Evolutionary conservation across 305 asterid species (phyloP).

Genomic region (Fraxinus paxiana): DNA sequence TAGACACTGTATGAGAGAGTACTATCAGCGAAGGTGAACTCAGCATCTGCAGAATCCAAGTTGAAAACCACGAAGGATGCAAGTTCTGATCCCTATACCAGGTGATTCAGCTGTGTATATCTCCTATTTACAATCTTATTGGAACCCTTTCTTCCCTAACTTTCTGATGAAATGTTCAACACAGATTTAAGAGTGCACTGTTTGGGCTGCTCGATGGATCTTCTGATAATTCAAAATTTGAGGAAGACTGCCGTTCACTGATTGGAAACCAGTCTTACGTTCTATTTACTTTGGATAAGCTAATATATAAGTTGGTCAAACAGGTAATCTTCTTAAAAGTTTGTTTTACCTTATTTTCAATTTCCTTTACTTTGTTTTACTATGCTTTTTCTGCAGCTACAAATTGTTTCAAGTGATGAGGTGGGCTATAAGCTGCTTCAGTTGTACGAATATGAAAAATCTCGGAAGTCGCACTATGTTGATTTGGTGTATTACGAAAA

Average conservation of each 20-base stretch:
- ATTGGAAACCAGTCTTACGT: constrained; percentile 94
- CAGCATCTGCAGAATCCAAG: constrained; percentile 27
- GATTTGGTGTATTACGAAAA: constrained; percentile 47
- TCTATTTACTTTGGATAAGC: constrained; percentile 90
- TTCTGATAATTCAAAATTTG: constrained; percentile 80
- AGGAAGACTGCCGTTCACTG: constrained; percentile 88
- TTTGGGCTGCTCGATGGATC: constrained; percentile 96
- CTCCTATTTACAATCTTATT: background rate
- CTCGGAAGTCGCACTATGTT: constrained; percentile 34
- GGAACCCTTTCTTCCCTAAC: background rate
- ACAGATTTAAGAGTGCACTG: constrained; percentile 86
- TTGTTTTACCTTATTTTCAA: background rate
- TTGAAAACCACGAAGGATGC: constrained; percentile 27
- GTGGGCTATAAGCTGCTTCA: constrained; percentile 43
- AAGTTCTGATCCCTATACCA: constrained; percentile 31
- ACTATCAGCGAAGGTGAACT: constrained; percentile 29
- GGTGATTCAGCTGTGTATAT: constrained; percentile 19
- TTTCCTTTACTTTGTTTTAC: constrained; percentile 5
- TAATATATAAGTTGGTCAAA: constrained; percentile 88
- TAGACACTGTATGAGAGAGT: constrained; percentile 30
- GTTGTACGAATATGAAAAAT: constrained; percentile 41
- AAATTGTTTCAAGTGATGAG: constrained; percentile 41
- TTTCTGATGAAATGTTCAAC: background rate
- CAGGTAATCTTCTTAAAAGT: constrained; percentile 40
- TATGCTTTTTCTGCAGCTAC: constrained; percentile 32